Conservation (phyloP, 1,284 basidiomycete genomes). For the Moniliella sp. region DNA sequence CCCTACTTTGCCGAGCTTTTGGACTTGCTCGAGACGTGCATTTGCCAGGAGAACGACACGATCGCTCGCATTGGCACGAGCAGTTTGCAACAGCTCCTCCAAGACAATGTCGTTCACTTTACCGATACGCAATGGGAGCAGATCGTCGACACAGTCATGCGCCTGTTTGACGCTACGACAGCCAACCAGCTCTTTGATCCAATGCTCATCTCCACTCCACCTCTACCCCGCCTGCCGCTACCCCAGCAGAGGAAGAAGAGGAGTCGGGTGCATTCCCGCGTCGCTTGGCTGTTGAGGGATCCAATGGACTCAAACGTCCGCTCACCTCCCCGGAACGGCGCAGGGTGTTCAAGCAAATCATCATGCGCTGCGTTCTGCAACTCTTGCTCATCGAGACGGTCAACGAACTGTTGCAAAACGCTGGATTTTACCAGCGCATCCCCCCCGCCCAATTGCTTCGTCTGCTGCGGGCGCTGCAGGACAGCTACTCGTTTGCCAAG, state of each 20-base stretch:
- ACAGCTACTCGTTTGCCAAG: conserved; percentile 87
- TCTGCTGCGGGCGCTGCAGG: conserved; percentile 80
- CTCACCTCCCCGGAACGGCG: conserved; percentile 46
- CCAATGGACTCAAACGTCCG: background rate
- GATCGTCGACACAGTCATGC: conserved; percentile 77
- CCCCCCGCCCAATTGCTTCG: conserved; percentile 76
- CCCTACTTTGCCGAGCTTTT: conserved; percentile 71
- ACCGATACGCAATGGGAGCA: conserved; percentile 68
- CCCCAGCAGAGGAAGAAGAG: conserved; percentile 2
- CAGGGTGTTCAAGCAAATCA: conserved; percentile 90
- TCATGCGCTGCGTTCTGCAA: conserved; percentile 97
- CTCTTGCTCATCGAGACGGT: conserved; percentile 90
- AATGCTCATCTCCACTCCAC: conserved; percentile 44
- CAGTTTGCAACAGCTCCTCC: conserved; percentile 82
- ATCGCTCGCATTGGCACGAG: conserved; percentile 91
- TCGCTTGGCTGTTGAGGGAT: conserved; percentile 1
- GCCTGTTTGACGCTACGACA: conserved; percentile 86
- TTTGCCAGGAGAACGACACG: conserved; percentile 77
- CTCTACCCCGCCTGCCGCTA: conserved; percentile 1
- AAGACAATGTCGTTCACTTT: conserved; percentile 76
- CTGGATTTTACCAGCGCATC: conserved; percentile 63
- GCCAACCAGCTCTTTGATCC: conserved; percentile 86
- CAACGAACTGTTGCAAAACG: conserved; percentile 61
- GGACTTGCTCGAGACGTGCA: conserved; percentile 83
- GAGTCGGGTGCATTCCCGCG: conserved; percentile 2